Evolutionary conservation across 2,329 filamentous ascomycete genomes (phyloP).

Genomic region (Hypoxylon sp.): DNA sequence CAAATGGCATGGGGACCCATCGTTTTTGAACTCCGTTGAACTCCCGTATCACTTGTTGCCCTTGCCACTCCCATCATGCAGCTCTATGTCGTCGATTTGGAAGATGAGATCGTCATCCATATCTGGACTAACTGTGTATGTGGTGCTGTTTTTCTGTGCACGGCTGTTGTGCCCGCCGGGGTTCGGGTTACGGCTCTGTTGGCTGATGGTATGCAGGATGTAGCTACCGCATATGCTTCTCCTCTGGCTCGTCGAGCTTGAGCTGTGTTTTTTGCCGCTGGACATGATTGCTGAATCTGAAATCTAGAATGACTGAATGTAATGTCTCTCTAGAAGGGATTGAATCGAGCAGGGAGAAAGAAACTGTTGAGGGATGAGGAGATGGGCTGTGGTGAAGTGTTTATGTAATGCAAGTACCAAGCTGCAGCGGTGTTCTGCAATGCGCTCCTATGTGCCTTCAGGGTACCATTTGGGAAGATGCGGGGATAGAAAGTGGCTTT

Average conservation of each 20-base stretch:
- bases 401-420: background rate
- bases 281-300: conserved; percentile 25
- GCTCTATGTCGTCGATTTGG: conserved; percentile 37
- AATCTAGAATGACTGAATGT: conserved; percentile 1
- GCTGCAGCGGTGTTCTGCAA: conserved; percentile 7
- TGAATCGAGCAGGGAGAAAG: background rate
- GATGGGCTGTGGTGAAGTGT: background rate
- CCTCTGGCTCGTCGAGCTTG: conserved; percentile 11
- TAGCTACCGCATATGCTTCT: background rate
- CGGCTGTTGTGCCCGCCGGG: conserved; percentile 11
- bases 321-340: background rate
- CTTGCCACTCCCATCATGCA: background rate
- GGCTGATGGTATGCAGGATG: conserved; percentile 1
- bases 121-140: conserved; percentile 7
- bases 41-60: conserved; percentile 11
- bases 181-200: conserved; percentile 12
- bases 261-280: conserved; percentile 10
- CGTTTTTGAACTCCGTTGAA: conserved; percentile 3
- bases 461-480: conserved; percentile 25
- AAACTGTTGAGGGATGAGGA: background rate
- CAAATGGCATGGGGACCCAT: background rate
- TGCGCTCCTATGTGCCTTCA: conserved; percentile 9
- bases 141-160: conserved; percentile 3
- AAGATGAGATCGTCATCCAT: conserved; percentile 39
- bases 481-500: conserved; percentile 26